Conservation (phyloP, 1,139 yeast species). For the Wickerhamomyces sp. region DNA sequence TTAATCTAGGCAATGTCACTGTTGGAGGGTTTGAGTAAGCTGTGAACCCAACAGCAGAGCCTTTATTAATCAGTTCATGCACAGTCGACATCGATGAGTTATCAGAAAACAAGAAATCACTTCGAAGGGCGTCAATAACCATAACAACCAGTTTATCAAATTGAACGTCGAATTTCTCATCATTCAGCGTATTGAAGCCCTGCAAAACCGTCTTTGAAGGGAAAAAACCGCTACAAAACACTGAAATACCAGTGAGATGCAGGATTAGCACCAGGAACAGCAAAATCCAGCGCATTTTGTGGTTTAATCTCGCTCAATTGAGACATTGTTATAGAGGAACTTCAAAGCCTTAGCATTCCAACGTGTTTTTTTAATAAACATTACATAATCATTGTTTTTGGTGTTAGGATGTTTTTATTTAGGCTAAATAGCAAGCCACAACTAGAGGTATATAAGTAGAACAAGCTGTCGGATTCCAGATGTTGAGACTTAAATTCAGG, state of each 20-base stretch:
- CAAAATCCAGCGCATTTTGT: conserved; percentile 3
- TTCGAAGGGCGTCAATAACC: conserved; percentile 90
- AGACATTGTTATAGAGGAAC: too few species aligned
- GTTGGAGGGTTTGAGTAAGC: conserved; percentile 89
- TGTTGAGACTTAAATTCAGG: too few species aligned
- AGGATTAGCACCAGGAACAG: conserved; percentile 2
- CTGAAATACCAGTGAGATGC: conserved; percentile 29
- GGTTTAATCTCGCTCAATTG: too few species aligned
- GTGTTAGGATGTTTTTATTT: too few species aligned
- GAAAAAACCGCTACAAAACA: conserved; percentile 81
- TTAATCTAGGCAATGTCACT: conserved; percentile 73
- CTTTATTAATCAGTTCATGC: conserved; percentile 60
- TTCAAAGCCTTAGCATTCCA: not conserved
- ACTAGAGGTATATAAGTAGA: too few species aligned
- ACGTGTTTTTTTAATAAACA: not conserved
- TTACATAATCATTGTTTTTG: not conserved
- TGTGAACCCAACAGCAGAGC: conserved; percentile 80
- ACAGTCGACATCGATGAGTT: conserved; percentile 59
- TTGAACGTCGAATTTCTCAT: conserved; percentile 36
- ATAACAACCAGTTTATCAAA: conserved; percentile 71
- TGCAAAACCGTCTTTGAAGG: conserved; percentile 76
- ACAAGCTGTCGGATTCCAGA: too few species aligned
- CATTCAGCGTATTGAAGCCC: conserved; percentile 37
- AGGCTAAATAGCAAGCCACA: too few species aligned
- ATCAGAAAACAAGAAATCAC: conserved; percentile 76